Evolutionary conservation across 2,329 filamentous ascomycete genomes (phyloP), one percentile per base, ranked within the genome.

Genomic region (Paraphaeosphaeria minitans): DNA sequence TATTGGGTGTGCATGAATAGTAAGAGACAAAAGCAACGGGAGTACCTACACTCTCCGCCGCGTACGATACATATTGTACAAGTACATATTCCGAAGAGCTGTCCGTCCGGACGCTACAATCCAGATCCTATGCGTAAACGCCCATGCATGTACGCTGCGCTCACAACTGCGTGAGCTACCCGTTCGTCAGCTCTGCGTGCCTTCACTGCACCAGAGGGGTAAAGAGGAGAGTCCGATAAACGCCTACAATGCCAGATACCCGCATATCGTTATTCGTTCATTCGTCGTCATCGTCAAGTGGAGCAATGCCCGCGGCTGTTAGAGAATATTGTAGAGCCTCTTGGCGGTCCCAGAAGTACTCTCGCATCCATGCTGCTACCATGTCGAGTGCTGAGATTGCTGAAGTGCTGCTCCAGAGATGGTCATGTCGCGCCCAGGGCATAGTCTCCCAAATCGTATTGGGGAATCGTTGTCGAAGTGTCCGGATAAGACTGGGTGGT

Each of bases 341-440:
- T 2, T 55, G 64, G 14, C 74, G 66, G 53, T 76, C 74, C 74
- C 74, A 76, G 53, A 75, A 76, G 56, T 73, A 76, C 59, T 76
- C 71, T 22, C 72, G 66, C 69, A 76, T 72, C 66, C 68, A 76
- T 1, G 68, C 63, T 0, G 69, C 61, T 8, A 73, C 61, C 73
- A 76, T 75, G 14, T 76, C 69, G 12, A 75, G 67, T 0, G 67
- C 72, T 1, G 70, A 66, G 13, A 75, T 52, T 1, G 72, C 66
- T 1, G 70, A 71, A 21, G 67, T 70, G 52, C 73, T 74, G 42
- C 64, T 75, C 73, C 73, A 76, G n/a, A 75, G 54, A 12, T 69
- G 66, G 4, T 66, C 73, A 39, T 75, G 66, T 39, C 71, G 61
- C 9, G 66, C 62, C 73, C 73, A 76, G 4, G 65, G 61, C 9